Conservation (phyloP, 2,329 filamentous ascomycete species). For the Fusarium chaquense region DNA sequence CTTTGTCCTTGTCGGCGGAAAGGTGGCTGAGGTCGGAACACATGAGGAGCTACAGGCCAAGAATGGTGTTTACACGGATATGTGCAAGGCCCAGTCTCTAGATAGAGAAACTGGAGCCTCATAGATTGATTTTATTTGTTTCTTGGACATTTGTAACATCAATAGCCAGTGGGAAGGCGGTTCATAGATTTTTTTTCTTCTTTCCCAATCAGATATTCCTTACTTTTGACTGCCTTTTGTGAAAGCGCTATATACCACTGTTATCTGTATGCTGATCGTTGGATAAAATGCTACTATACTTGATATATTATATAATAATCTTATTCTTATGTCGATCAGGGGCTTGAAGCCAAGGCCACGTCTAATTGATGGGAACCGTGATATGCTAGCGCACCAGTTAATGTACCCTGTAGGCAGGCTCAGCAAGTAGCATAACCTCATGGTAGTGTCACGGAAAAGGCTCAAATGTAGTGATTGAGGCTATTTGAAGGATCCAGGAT, state of each 20-base stretch:
- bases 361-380: not conserved
- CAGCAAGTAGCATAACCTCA: not conserved
- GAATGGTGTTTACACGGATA: conserved; percentile 33
- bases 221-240: not conserved
- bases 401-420: not conserved
- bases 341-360: not conserved
- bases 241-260: not conserved
- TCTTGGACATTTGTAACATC: not conserved
- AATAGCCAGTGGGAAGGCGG: not conserved
- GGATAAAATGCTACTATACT: not conserved
- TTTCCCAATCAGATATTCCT: not conserved
- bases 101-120: not conserved
- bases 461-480: conserved; percentile 8
- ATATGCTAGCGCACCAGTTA: not conserved
- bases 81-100: conserved; percentile 36
- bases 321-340: not conserved
- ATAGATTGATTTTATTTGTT: not conserved
- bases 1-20: conserved; percentile 68
- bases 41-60: conserved; percentile 67
- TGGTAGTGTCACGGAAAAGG: not conserved
- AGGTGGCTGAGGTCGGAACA: conserved; percentile 68
- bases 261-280: not conserved
- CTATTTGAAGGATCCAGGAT: conserved; percentile 1
- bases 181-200: not conserved
- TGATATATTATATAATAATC: not conserved